Evolutionary conservation across 2,329 filamentous ascomycete genomes (phyloP), one percentile per base, ranked within the genome.

Genomic region (Onygenales sp.): DNA sequence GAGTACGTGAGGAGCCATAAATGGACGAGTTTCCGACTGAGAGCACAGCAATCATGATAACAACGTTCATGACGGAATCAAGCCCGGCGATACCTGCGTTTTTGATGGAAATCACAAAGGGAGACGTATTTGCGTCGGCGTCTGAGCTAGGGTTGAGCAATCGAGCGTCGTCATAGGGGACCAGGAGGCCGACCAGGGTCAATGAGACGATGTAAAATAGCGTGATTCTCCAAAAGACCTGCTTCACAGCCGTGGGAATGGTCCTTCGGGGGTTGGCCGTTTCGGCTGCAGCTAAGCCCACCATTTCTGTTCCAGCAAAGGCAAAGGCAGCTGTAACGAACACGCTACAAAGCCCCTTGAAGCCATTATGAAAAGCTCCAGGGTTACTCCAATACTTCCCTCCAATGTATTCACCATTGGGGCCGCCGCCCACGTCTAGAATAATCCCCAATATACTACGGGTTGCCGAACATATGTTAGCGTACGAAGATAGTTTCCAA

Each of bases 51-150:
- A 83, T 87, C 60, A 90, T 77, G 59, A 91, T 84, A 27, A 90
- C 76, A 38, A 85, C 86, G 66, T 92, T 92, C 69, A 91, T 83
- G 51, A 91, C 79, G 3, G 81, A 82, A 0, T 85, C 84, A 2
- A 90, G 78, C 4, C 78, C 83, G 5, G 74, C 75, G 54, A 90
- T 83, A 0, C 84, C 83, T 2, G 86, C 86, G 36, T 81, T 78
- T 11, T 78, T 76, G 38, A 85, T 83, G 11, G 86, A 86, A 57
- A 90, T 87, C 55, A 91, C 86, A 60, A 84, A 88, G 7, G 84
- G 85, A 43, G 69, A 72, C 89, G 89, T 86, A 31, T 83, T 82
- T 43, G 85, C 81, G 66, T 90, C 82, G 48, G 79, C 80, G n/a
- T 75, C 75, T 52, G 74, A 79, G 27, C 68, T 73, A 42, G 77